Percentiles rank a stretch among this genome's conserved stretches.
These are phyloP conservation scores for Przewalskia tangutica DNA, from an alignment of 257 asterid species.

Conservation along the genomic window DNA sequence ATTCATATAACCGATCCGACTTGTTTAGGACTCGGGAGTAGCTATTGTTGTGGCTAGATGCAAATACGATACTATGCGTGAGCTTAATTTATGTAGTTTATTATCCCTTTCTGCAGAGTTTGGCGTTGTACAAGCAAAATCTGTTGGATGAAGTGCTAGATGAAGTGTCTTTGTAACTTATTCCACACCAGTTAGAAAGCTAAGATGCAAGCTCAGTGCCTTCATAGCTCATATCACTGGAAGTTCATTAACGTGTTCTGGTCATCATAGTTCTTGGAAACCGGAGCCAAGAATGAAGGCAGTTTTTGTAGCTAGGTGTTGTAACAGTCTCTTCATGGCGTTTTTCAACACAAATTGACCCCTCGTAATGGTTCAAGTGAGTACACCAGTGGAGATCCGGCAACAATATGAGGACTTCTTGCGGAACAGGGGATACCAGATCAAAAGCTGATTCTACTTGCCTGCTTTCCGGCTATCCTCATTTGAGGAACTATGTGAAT, in stretches of 20 bases:
- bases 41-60: background rate
- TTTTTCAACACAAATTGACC: background rate
- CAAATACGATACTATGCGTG: background rate
- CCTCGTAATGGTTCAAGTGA: background rate
- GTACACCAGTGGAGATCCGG: background rate
- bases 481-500: background rate
- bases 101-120: constrained; percentile 31
- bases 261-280: background rate
- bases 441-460: background rate
- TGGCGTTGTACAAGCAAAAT: constrained; percentile 49
- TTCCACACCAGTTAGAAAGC: background rate
- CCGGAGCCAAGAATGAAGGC: background rate
- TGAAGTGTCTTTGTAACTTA: background rate
- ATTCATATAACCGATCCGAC: too few relatives aligned
- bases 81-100: background rate
- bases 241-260: background rate
- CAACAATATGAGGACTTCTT: background rate
- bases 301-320: background rate
- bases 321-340: background rate
- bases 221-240: background rate
- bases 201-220: background rate
- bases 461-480: background rate
- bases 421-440: background rate
- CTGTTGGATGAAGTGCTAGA: constrained; percentile 30
- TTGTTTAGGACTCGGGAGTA: too few relatives aligned